Evolutionary conservation across 2,329 filamentous ascomycete species (phyloP).

Genomic region (Waltergamsia citrina): DNA sequence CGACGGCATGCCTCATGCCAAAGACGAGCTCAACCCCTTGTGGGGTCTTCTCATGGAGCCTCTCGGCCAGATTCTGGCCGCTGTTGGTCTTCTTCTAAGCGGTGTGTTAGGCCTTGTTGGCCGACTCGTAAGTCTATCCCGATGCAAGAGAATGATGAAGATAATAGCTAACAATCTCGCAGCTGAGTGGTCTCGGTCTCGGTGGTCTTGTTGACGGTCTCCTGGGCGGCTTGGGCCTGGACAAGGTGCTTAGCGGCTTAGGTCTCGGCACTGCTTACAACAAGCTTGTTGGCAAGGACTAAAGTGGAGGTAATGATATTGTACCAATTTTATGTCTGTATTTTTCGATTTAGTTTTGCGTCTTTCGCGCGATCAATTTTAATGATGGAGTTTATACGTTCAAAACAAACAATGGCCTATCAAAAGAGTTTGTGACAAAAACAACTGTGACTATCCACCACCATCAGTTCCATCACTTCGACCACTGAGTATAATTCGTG

Average conservation of each 20-base stretch:
- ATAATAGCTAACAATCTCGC: slow-evolving; percentile 10
- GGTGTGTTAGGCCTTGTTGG: slow-evolving; percentile 83
- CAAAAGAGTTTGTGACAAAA: no score
- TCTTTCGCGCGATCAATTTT: no score
- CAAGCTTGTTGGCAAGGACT: slow-evolving; percentile 33
- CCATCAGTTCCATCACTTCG: no score
- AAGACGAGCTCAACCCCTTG: slow-evolving; percentile 89
- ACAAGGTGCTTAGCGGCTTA: slow-evolving; percentile 64
- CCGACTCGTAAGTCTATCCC: slow-evolving; percentile 41
- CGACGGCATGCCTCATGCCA: slow-evolving; percentile 83
- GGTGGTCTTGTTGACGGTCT: slow-evolving; percentile 73
- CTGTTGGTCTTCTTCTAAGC: slow-evolving; percentile 71
- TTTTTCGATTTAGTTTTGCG: no score
- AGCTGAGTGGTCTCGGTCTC: slow-evolving; percentile 69
- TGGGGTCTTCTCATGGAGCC: slow-evolving; percentile 79
- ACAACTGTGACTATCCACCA: no score
- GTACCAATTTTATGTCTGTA: no score
- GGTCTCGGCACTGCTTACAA: slow-evolving; percentile 47
- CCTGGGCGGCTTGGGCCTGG: slow-evolving; percentile 66
- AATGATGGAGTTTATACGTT: no score
- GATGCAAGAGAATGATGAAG: neutral
- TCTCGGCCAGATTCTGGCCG: slow-evolving; percentile 84
- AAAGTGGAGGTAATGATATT: slow-evolving; percentile 16
- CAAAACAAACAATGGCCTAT: no score
- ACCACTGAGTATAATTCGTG: no score